A percentile compares a stretch with the other conserved stretches of the same genome.
phyloP scores from a whole-genome alignment of 2,329 filamentous ascomycete genomes.

The Zarea fungicola region DNA sequence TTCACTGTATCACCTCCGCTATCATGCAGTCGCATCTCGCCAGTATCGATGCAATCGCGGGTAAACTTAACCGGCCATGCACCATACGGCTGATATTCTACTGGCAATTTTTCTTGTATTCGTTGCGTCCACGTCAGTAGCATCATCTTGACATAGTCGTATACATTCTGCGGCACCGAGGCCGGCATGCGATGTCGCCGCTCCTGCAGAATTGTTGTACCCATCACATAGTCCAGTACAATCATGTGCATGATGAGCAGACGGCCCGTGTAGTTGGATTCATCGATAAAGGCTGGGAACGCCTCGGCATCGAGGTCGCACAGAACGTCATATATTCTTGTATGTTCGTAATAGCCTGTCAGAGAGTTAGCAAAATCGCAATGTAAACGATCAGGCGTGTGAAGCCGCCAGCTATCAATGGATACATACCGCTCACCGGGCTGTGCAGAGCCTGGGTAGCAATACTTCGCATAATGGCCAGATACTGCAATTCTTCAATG shows the following conservation, averaged over 20 bases:
- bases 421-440: neutral
- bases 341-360: conserved; percentile 13
- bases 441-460: conserved; percentile 5
- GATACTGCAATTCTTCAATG: conserved; percentile 9
- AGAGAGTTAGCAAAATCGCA: neutral
- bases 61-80: conserved; percentile 27
- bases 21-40: conserved; percentile 5
- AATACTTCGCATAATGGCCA: conserved; percentile 11
- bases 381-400: no score
- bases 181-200: neutral
- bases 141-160: conserved; percentile 22
- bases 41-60: conserved; percentile 14
- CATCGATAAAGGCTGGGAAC: conserved; percentile 10
- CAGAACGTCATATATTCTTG: conserved; percentile 7
- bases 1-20: conserved; percentile 16
- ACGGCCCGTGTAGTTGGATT: conserved; percentile 7
- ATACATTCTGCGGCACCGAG: conserved; percentile 14
- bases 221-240: conserved; percentile 12
- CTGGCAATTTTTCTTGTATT: conserved; percentile 28
- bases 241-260: conserved; percentile 14
- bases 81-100: conserved; percentile 27
- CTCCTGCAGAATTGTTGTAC: conserved; percentile 8
- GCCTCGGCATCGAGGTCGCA: conserved; percentile 5
- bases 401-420: no score
- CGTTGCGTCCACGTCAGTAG: conserved; percentile 34